Base-by-base conservation (phyloP, 331 rosid genomes). In the Quercus tomentella region DNA sequence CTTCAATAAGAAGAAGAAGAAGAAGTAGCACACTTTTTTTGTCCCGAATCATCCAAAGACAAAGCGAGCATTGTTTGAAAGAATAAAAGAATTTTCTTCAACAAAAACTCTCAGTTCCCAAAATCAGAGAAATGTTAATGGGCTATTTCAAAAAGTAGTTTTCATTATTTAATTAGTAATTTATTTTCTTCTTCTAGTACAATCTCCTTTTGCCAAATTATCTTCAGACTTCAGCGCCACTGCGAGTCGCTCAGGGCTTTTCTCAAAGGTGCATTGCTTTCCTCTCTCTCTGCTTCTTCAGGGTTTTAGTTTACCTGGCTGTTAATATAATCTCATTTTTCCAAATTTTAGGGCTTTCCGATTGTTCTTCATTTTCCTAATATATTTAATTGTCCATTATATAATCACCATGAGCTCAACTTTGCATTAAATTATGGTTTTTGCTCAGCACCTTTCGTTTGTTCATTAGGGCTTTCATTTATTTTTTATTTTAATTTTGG, bases 211-310 rank as follows among this genome's bases (percentile, higher is more conserved):
- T 33, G n/a, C 72, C 17, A 67, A 67, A 18, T 15, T 1, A 4
- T 33, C 28, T 18, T 8, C n/a, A n/a, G n/a, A n/a, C n/a, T n/a
- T n/a, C 26, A 65, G 7, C 21, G 22, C 41, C 56, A 30, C 73
- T 5, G 18, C 54, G 55, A 72, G 73, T 52, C 45, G 2, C 45
- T 8, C 18, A 12, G 4, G 62, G 73, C n/a, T 3, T 56, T 73
- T 66, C 79, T 30, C 17, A 9, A n/a, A 25, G 79, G 84, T 74
- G 31, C 56, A 66, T 72, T 60, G 20, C 63, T 70, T 80, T 56
- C n/a, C 56, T 60, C 9, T 17, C 14, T 72, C 18, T 37, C 45
- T 37, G 45, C 45, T 37, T 37, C 43, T 37, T 7, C 43, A 41
- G 76, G 58, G 23, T 17, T 57, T 25, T 41, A 7, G 14, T 37